These are phyloP conservation scores for Aegle marmelos DNA, from an alignment of 345 rosid genomes.

Conservation along the genomic window DNA sequence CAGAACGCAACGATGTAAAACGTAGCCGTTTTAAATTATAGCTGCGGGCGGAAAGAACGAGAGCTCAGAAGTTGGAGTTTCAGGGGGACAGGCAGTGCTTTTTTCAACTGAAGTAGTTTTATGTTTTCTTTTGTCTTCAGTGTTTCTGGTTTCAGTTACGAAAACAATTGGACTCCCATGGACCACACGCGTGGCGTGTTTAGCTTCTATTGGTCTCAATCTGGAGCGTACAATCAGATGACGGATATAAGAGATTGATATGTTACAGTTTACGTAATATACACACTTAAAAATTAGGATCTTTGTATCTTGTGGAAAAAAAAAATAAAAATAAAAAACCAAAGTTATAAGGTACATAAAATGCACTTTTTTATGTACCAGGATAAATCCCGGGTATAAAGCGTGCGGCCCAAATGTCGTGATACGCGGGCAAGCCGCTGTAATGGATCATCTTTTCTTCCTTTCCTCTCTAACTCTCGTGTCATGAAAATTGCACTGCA, in stretches of 20 bases:
- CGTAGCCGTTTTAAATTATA: background rate
- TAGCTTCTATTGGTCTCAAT: background rate
- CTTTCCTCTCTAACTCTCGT: too few species aligned
- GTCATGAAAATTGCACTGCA: too few species aligned
- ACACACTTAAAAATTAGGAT: too few species aligned
- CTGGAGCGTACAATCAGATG: background rate
- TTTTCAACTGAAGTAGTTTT: background rate
- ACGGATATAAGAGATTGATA: too few species aligned
- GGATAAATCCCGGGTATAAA: too few species aligned
- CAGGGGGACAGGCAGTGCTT: background rate
- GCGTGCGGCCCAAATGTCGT: background rate
- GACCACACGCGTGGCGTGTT: conserved; percentile 2
- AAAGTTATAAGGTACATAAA: too few species aligned
- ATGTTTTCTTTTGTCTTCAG: background rate
- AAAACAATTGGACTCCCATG: background rate
- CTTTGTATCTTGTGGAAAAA: too few species aligned
- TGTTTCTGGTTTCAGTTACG: background rate
- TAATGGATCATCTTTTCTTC: too few species aligned
- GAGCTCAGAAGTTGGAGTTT: conserved; percentile 24
- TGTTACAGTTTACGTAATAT: too few species aligned
- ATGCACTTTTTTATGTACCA: too few species aligned
- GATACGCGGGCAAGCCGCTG: too few species aligned
- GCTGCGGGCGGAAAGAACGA: conserved; percentile 31
- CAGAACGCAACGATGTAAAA: background rate
- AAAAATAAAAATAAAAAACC: too few species aligned